These are phyloP conservation scores for Phialophora expanda DNA, from an alignment of 2,329 filamentous ascomycete species.

Conservation along the genomic window DNA sequence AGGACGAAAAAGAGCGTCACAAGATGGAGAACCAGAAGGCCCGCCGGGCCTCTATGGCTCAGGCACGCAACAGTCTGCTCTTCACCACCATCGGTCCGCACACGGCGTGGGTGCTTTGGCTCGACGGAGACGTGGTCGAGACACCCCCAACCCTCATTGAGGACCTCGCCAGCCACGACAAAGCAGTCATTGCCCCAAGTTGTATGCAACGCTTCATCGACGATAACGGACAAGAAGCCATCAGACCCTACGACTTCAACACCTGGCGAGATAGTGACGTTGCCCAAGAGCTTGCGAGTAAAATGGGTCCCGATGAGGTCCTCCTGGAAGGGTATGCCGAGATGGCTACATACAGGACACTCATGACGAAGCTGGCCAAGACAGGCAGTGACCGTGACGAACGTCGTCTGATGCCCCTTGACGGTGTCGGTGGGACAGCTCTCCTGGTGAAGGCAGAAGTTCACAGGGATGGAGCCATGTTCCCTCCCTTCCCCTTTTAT, in stretches of 20 bases:
- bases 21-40: slow-evolving; percentile 88
- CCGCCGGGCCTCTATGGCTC: slow-evolving; percentile 86
- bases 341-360: slow-evolving; percentile 85
- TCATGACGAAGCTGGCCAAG: slow-evolving; percentile 84
- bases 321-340: slow-evolving; percentile 91
- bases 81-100: slow-evolving; percentile 92
- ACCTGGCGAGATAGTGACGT: slow-evolving; percentile 91
- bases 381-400: slow-evolving; percentile 61
- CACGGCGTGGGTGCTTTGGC: slow-evolving; percentile 96
- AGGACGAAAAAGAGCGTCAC: slow-evolving; percentile 87
- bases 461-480: slow-evolving; percentile 97
- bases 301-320: slow-evolving; percentile 90
- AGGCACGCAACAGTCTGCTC: slow-evolving; percentile 88
- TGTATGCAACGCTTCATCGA: slow-evolving; percentile 90
- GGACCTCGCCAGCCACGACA: slow-evolving; percentile 84
- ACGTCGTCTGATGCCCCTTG: slow-evolving; percentile 72
- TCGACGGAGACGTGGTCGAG: slow-evolving; percentile 91
- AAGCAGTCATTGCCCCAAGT: slow-evolving; percentile 91
- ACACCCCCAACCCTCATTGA: slow-evolving; percentile 84
- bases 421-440: slow-evolving; percentile 92
- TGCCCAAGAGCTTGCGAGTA: slow-evolving; percentile 73
- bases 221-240: slow-evolving; percentile 69
- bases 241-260: slow-evolving; percentile 94
- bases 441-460: slow-evolving; percentile 95
- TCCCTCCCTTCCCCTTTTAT: slow-evolving; percentile 94